Conservation (phyloP, 2,329 filamentous ascomycete species). For the Talaromyces piceae region DNA sequence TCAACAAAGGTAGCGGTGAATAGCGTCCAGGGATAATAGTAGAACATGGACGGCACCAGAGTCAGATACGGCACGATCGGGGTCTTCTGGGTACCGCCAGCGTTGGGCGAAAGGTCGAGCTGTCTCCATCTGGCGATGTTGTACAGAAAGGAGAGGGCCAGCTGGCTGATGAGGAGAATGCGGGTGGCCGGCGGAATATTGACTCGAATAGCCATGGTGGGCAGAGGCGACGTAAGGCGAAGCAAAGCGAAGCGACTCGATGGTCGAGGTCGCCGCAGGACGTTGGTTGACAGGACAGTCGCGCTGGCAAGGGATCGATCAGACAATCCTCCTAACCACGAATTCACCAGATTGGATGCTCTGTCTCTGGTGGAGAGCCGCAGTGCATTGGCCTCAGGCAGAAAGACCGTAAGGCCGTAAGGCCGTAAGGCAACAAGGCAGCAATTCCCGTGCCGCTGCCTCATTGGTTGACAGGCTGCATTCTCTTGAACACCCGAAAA, state of each 20-base stretch:
- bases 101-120: slow-evolving; percentile 58
- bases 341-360: too few species aligned
- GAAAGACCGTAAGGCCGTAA: too few species aligned
- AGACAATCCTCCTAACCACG: too few species aligned
- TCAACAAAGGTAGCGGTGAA: slow-evolving; percentile 81
- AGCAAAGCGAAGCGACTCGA: slow-evolving; percentile 6
- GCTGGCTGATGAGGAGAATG: slow-evolving; percentile 64
- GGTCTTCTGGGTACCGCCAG: slow-evolving; percentile 23
- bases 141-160: slow-evolving; percentile 68
- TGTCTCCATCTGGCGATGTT: slow-evolving; percentile 57
- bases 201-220: slow-evolving; percentile 69
- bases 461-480: too few species aligned
- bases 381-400: too few species aligned
- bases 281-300: neutral
- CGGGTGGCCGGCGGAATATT: slow-evolving; percentile 91
- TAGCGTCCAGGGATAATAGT: slow-evolving; percentile 91
- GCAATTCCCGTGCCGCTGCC: too few species aligned
- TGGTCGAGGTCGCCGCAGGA: slow-evolving; percentile 1
- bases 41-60: slow-evolving; percentile 72
- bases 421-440: neutral
- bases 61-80: slow-evolving; percentile 80
- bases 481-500: too few species aligned
- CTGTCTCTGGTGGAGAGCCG: too few species aligned
- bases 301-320: too few species aligned
- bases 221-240: slow-evolving; percentile 9